Conservation (phyloP, 148 eudicot species). For the Amaranthus palmeri region DNA sequence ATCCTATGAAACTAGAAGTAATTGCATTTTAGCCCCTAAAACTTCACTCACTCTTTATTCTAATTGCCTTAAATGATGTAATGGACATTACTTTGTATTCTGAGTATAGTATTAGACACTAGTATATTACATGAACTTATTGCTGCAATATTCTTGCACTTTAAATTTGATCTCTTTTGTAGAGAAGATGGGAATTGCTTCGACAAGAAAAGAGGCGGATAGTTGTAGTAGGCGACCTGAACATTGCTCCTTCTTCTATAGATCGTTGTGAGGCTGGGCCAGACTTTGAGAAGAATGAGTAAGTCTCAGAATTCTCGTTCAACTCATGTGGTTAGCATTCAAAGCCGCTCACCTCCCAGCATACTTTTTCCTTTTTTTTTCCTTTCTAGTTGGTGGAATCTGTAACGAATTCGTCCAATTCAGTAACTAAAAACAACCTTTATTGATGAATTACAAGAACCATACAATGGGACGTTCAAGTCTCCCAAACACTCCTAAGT, state of each 20-base stretch:
- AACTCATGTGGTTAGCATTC: slow-evolving; percentile 5
- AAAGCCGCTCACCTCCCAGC: background rate
- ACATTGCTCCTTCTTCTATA: slow-evolving; percentile 80
- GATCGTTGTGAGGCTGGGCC: slow-evolving; percentile 94
- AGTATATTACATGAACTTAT: background rate
- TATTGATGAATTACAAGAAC: too few species aligned
- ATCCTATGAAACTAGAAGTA: too few species aligned
- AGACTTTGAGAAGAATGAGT: slow-evolving; percentile 89
- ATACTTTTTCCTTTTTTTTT: background rate
- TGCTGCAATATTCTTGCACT: slow-evolving; percentile 14
- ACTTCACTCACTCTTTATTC: background rate
- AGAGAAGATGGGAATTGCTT: slow-evolving; percentile 94
- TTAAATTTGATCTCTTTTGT: slow-evolving; percentile 30
- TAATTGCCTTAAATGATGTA: background rate
- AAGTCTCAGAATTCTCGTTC: slow-evolving; percentile 28
- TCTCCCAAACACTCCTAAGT: too few species aligned
- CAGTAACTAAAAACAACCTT: too few species aligned
- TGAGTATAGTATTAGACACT: too few species aligned
- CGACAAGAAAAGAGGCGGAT: slow-evolving; percentile 63
- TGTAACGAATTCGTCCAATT: too few species aligned
- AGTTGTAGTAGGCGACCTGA: slow-evolving; percentile 83
- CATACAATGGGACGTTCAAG: too few species aligned
- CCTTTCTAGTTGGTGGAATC: background rate
- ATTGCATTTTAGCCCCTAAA: too few species aligned
- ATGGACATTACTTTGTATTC: background rate